Evolutionary conservation across 2,329 filamentous ascomycete genomes (phyloP).

Genomic region (Talaromyces sp.): DNA sequence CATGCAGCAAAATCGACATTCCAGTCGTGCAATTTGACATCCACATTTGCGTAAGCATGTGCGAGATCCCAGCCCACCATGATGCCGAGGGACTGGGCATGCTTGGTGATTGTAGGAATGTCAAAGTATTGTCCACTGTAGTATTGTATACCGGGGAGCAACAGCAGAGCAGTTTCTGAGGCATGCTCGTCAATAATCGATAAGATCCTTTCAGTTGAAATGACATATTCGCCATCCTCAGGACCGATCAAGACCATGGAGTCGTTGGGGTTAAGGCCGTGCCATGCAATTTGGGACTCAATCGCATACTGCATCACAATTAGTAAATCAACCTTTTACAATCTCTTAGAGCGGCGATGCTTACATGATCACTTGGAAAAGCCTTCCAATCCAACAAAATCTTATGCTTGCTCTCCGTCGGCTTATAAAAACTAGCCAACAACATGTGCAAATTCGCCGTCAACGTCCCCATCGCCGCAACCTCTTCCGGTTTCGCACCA

Average conservation of each 20-base stretch:
- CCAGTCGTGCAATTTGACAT: constrained; percentile 77
- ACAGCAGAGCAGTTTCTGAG: constrained; percentile 66
- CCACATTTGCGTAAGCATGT: constrained; percentile 78
- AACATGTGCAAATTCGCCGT: constrained; percentile 76
- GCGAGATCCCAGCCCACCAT: constrained; percentile 82
- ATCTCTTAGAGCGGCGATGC: constrained; percentile 22
- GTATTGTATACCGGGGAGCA: constrained; percentile 85
- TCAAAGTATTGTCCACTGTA: constrained; percentile 86
- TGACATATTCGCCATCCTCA: constrained; percentile 51
- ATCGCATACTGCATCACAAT: constrained; percentile 65
- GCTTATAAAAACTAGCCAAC: constrained; percentile 77
- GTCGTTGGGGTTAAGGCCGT: constrained; percentile 61
- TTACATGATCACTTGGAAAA: constrained; percentile 78
- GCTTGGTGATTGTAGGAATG: constrained; percentile 70
- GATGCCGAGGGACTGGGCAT: constrained; percentile 68
- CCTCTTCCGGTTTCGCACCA: constrained; percentile 67
- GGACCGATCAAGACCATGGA: constrained; percentile 73
- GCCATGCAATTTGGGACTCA: constrained; percentile 72
- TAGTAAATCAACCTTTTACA: constrained; percentile 12
- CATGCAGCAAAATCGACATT: constrained; percentile 84
- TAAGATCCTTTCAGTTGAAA: constrained; percentile 69
- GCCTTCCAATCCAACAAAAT: constrained; percentile 82
- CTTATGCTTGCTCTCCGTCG: constrained; percentile 63
- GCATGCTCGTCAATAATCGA: constrained; percentile 70
- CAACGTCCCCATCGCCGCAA: constrained; percentile 82